These are phyloP conservation scores for Cyberlindnera saturnus DNA, from an alignment of 805 yeast species.

Conservation along the genomic window DNA sequence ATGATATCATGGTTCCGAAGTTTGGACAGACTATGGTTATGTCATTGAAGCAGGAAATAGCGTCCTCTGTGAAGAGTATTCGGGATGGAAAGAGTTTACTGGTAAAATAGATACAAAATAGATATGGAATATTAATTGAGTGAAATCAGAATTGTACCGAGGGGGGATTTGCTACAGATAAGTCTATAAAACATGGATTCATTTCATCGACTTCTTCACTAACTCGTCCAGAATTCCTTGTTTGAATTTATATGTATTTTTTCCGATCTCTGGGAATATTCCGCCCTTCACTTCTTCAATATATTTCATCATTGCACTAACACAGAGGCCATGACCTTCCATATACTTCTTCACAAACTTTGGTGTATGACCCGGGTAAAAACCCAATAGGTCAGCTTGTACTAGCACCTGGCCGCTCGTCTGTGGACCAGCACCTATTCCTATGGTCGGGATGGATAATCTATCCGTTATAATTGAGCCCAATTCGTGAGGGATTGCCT, in stretches of 20 bases:
- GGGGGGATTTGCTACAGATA: no score
- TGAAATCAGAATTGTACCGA: neutral
- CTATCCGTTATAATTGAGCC: constrained; percentile 58
- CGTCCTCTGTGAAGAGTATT: constrained; percentile 12
- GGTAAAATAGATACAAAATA: constrained; percentile 14
- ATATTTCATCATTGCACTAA: constrained; percentile 48
- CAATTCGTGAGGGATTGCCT: constrained; percentile 76
- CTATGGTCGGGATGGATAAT: constrained; percentile 75
- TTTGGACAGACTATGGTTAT: constrained; percentile 63
- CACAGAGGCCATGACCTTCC: constrained; percentile 42
- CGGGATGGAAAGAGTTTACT: constrained; percentile 28
- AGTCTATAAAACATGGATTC: neutral
- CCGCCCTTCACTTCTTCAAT: constrained; percentile 48
- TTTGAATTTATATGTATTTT: constrained; percentile 65
- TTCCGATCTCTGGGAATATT: constrained; percentile 53
- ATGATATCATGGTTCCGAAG: constrained; percentile 56
- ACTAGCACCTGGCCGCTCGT: constrained; percentile 91
- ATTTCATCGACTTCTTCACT: constrained; percentile 10
- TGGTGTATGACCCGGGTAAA: constrained; percentile 49
- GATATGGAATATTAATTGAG: neutral
- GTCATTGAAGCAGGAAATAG: constrained; percentile 8
- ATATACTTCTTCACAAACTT: constrained; percentile 75
- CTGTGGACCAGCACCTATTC: constrained; percentile 88
- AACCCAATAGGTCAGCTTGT: constrained; percentile 76
- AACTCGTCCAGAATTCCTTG: constrained; percentile 51